phyloP scores from a whole-genome alignment of 176 grass and related monocot genomes.

The Ampelocalamus luodianensis region DNA sequence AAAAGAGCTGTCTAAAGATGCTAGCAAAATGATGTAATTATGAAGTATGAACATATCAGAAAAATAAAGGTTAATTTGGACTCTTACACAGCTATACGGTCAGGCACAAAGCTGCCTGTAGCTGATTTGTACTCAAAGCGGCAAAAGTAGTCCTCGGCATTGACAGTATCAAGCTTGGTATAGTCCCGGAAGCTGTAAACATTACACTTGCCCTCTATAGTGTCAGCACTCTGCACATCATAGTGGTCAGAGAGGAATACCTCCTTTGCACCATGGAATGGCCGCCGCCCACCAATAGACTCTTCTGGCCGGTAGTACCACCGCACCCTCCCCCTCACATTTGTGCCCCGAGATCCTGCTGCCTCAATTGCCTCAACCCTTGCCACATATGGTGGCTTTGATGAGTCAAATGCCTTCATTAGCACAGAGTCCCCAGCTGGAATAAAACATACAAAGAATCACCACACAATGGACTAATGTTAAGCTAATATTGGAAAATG shows the following conservation, averaged over 20 bases:
- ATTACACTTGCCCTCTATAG: constrained; percentile 87
- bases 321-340: constrained; percentile 68
- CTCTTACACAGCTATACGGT: constrained; percentile 87
- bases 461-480: not conserved
- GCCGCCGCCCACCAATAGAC: constrained; percentile 76
- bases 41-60: not conserved
- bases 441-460: constrained; percentile 35
- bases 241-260: constrained; percentile 95
- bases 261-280: constrained; percentile 86
- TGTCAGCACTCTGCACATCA: constrained; percentile 91
- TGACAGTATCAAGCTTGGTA: constrained; percentile 77
- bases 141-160: constrained; percentile 78
- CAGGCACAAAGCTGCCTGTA: constrained; percentile 74
- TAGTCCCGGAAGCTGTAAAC: constrained; percentile 74
- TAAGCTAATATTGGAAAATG: constrained; percentile 6
- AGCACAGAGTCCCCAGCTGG: constrained; percentile 79
- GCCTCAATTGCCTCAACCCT: constrained; percentile 77
- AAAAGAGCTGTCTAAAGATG: not conserved
- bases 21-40: constrained; percentile 5
- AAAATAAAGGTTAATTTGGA: not conserved
- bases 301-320: constrained; percentile 98
- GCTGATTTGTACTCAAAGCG: constrained; percentile 86
- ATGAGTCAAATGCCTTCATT: constrained; percentile 64
- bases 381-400: constrained; percentile 74
- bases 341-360: constrained; percentile 56